Percentiles rank a stretch among this genome's conserved stretches.
Conservation (phyloP, 176 grass and related monocot species). For the Eleusine coracana region DNA sequence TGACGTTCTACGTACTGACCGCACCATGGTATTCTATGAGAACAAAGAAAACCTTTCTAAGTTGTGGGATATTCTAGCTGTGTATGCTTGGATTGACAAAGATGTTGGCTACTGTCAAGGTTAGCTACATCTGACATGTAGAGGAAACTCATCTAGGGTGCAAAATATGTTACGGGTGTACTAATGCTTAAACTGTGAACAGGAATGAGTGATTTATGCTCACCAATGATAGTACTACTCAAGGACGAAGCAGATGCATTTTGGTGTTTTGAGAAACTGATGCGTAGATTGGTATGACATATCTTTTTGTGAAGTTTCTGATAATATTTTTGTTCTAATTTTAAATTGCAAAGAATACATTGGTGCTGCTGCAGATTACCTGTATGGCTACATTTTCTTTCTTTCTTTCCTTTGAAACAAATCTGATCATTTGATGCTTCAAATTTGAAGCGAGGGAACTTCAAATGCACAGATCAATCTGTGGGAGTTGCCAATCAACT, state of each 20-base stretch:
- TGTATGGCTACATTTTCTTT: conserved; percentile 25
- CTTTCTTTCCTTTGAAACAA: conserved; percentile 28
- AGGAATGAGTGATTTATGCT: conserved; percentile 99
- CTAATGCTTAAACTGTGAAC: conserved; percentile 42
- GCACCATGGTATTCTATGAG: conserved; percentile 97
- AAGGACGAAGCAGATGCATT: conserved; percentile 97
- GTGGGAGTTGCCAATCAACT: conserved; percentile 95
- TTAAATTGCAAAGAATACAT: neutral
- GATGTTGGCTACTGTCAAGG: conserved; percentile 99
- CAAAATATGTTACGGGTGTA: conserved; percentile 32
- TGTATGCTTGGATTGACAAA: conserved; percentile 99
- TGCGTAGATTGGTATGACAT: conserved; percentile 92
- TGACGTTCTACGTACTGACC: conserved; percentile 93
- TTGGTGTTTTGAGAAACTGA: conserved; percentile 98
- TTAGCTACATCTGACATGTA: conserved; percentile 37
- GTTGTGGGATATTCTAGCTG: conserved; percentile 95
- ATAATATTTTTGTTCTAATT: conserved; percentile 18
- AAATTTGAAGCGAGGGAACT: conserved; percentile 95
- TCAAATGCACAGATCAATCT: conserved; percentile 95
- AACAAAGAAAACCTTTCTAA: conserved; percentile 97
- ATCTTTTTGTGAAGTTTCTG: conserved; percentile 5
- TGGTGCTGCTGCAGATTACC: conserved; percentile 18
- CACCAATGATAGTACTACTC: conserved; percentile 92
- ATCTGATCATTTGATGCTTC: conserved; percentile 49
- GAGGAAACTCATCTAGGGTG: conserved; percentile 18